These are phyloP conservation scores for Botryotinia convoluta DNA, from an alignment of 2,329 filamentous ascomycete genomes.

Conservation along the genomic window DNA sequence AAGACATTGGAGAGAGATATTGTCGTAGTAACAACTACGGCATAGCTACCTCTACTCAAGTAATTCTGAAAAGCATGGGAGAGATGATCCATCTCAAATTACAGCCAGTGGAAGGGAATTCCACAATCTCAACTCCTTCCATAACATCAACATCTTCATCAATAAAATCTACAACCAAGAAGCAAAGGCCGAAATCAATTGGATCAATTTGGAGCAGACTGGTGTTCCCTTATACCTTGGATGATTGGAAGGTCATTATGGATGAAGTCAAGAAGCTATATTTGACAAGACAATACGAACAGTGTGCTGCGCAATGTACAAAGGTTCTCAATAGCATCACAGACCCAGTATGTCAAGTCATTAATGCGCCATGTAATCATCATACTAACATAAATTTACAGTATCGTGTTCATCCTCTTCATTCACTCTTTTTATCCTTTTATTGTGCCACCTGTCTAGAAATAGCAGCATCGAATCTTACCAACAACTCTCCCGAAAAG, in stretches of 20 bases:
- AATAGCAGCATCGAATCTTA: slow-evolving; percentile 31
- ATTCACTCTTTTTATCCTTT: slow-evolving; percentile 37
- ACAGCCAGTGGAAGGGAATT: slow-evolving; percentile 14
- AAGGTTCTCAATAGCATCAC: slow-evolving; percentile 33
- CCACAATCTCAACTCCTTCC: neutral
- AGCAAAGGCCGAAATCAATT: slow-evolving; percentile 25
- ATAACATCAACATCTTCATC: slow-evolving; percentile 15
- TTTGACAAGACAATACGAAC: slow-evolving; percentile 33
- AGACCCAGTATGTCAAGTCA: slow-evolving; percentile 31
- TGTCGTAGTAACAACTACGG: neutral
- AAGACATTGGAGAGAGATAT: slow-evolving; percentile 1
- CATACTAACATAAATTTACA: slow-evolving; percentile 21
- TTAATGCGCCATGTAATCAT: slow-evolving; percentile 13
- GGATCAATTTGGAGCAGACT: slow-evolving; percentile 23
- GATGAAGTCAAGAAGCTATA: slow-evolving; percentile 37
- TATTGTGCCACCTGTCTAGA: slow-evolving; percentile 36
- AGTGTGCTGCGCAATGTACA: slow-evolving; percentile 35
- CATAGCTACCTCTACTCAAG: neutral
- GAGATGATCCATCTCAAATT: slow-evolving; percentile 19
- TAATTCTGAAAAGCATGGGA: neutral
- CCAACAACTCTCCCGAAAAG: slow-evolving; percentile 31
- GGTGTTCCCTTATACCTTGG: slow-evolving; percentile 31
- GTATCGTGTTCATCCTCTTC: slow-evolving; percentile 33
- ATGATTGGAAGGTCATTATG: slow-evolving; percentile 36
- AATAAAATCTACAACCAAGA: slow-evolving; percentile 10